These are phyloP conservation scores for Starmera stellimalicola DNA, from an alignment of 1,139 yeast species.

Conservation along the genomic window DNA sequence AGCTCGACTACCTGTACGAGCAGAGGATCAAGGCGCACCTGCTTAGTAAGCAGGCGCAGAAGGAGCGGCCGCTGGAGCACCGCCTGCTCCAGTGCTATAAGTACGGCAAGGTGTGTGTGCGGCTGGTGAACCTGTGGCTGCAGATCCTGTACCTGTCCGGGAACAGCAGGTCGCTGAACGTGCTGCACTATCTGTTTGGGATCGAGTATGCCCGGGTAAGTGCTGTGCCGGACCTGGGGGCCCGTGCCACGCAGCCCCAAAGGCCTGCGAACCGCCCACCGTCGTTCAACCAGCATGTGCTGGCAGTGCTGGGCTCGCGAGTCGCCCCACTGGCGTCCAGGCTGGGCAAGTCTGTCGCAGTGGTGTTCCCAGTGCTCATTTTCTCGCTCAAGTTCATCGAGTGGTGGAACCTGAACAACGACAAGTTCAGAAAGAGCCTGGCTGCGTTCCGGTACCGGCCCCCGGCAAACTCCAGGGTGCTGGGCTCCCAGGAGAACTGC, in stretches of 20 bases:
- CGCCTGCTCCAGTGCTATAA: no score
- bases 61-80: no score
- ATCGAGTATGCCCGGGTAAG: background rate
- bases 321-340: constrained; percentile 12
- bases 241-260: no score
- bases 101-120: background rate
- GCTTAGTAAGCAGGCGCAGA: background rate
- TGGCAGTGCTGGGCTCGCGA: background rate
- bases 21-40: background rate
- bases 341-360: constrained; percentile 26
- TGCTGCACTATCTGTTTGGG: background rate
- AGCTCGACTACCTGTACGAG: background rate
- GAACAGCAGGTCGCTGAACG: background rate
- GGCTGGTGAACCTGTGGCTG: background rate
- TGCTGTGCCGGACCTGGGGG: no score
- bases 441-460: background rate
- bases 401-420: constrained; percentile 83
- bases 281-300: background rate
- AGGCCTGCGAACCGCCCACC: background rate
- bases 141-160: background rate
- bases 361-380: constrained; percentile 67
- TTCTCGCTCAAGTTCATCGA: constrained; percentile 75
- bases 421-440: constrained; percentile 8
- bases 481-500: no score
- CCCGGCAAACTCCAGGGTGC: no score